phyloP scores from a whole-genome alignment of 139 green algal genomes.

The Spirogloea muscicola region DNA sequence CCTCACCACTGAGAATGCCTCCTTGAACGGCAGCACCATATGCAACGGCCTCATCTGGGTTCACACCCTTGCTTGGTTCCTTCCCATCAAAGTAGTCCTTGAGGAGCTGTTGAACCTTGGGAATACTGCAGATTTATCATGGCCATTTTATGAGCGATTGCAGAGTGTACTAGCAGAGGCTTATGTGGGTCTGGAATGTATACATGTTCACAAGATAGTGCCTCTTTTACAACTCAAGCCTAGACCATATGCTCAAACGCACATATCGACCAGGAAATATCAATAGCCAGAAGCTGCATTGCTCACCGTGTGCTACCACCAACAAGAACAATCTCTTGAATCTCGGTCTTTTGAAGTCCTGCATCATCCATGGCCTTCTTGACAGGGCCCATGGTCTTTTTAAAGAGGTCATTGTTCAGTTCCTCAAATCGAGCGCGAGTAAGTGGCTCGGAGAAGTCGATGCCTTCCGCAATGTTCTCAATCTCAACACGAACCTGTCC shows the following conservation, averaged over 20 bases:
- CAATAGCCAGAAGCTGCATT: no score
- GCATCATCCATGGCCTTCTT: conserved; percentile 94
- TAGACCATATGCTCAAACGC: no score
- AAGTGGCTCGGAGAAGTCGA: conserved; percentile 95
- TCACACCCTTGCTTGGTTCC: conserved; percentile 64
- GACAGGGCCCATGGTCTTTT: conserved; percentile 94
- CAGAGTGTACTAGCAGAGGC: no score
- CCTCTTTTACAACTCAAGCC: no score
- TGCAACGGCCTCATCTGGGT: conserved; percentile 65
- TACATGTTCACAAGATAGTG: no score
- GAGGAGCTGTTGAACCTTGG: conserved; percentile 81
- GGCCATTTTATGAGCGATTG: no score
- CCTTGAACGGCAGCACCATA: conserved; percentile 65
- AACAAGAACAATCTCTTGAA: conserved; percentile 95
- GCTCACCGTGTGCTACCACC: conserved; percentile 80
- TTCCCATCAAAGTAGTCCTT: conserved; percentile 76
- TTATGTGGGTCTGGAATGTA: no score
- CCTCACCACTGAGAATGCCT: conserved; percentile 76
- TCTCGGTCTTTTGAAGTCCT: conserved; percentile 77
- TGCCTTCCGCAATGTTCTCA: conserved; percentile 88
- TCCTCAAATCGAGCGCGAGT: conserved; percentile 98
- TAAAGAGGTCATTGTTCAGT: conserved; percentile 97
- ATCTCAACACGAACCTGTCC: conserved; percentile 88
- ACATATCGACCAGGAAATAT: no score
- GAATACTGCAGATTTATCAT: conserved; percentile 58